Evolutionary conservation across 192 early-diverging fungal genomes (phyloP).

Genomic region (Coemansia sp.): DNA sequence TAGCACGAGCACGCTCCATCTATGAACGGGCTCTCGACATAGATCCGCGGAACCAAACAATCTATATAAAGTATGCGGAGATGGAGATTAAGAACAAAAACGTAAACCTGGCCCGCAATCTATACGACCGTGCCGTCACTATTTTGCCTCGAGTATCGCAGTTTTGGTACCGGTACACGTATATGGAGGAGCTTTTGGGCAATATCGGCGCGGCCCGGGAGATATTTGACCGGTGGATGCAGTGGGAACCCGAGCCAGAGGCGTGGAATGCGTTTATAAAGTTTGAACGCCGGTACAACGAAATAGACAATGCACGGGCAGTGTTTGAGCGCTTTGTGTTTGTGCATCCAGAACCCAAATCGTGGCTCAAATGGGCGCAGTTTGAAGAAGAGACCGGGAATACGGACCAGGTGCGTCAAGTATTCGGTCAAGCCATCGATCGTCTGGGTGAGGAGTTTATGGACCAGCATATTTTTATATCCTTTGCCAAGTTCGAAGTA

Average conservation of each 20-base stretch:
- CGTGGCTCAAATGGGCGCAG: conserved; percentile 95
- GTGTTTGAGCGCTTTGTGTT: conserved; percentile 85
- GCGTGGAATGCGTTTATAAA: conserved; percentile 96
- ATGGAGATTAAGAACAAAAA: conserved; percentile 98
- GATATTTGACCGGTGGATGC: conserved; percentile 99
- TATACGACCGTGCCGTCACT: conserved; percentile 89
- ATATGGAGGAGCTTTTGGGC: conserved; percentile 96
- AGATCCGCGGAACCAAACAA: conserved; percentile 78
- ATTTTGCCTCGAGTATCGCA: conserved; percentile 80
- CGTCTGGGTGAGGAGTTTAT: conserved; percentile 84
- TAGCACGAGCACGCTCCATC: conserved; percentile 80
- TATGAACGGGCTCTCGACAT: conserved; percentile 92
- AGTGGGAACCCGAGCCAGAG: conserved; percentile 90
- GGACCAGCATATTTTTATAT: conserved; percentile 91
- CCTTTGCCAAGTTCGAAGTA: conserved; percentile 96
- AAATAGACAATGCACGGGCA: conserved; percentile 74
- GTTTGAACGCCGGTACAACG: conserved; percentile 86
- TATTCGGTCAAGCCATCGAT: conserved; percentile 85
- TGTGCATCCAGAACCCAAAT: conserved; percentile 85
- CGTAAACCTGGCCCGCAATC: conserved; percentile 87
- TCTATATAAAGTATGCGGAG: conserved; percentile 93
- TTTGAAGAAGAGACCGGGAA: conserved; percentile 88
- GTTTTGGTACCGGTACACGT: conserved; percentile 95
- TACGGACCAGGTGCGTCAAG: conserved; percentile 69
- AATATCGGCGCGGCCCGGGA: conserved; percentile 84